Conservation (phyloP, 768 basidiomycete species). For the Sarcomyxa edulis region DNA sequence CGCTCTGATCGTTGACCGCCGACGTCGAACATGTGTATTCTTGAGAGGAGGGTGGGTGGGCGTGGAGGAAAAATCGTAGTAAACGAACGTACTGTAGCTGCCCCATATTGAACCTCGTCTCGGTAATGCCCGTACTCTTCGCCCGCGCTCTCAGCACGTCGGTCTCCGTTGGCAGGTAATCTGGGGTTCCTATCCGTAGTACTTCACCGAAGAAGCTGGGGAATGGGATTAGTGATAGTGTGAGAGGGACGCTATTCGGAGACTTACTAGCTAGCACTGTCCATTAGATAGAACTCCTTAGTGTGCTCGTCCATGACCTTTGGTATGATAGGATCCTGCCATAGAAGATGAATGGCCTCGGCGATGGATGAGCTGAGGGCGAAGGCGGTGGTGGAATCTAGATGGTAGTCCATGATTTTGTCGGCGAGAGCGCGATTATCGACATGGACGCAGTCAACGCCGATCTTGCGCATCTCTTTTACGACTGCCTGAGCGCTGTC, state of each 20-base stretch:
- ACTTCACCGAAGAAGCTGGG: constrained; percentile 82
- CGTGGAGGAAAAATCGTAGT: neutral
- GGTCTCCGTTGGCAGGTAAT: constrained; percentile 81
- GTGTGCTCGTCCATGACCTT: constrained; percentile 51
- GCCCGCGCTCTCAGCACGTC: constrained; percentile 87
- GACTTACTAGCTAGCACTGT: constrained; percentile 84
- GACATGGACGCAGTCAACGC: constrained; percentile 67
- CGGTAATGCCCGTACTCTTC: constrained; percentile 87
- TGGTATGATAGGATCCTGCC: constrained; percentile 63
- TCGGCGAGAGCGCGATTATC: constrained; percentile 61
- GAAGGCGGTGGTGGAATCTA: constrained; percentile 37
- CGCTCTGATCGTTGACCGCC: constrained; percentile 77
- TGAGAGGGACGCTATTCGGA: constrained; percentile 1
- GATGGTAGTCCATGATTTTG: constrained; percentile 54
- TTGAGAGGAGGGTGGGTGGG: constrained; percentile 11
- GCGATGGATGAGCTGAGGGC: constrained; percentile 61
- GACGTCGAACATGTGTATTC: constrained; percentile 73
- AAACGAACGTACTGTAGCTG: constrained; percentile 45
- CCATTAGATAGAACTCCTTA: constrained; percentile 90
- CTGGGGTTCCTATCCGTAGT: constrained; percentile 71
- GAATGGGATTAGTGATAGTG: neutral
- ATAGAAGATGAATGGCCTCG: constrained; percentile 60
- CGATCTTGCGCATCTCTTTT: constrained; percentile 81
- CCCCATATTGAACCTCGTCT: constrained; percentile 78
- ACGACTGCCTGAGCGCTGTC: constrained; percentile 87